Base-by-base conservation (phyloP, 257 asterid genomes). In the Solanum acaule region DNA sequence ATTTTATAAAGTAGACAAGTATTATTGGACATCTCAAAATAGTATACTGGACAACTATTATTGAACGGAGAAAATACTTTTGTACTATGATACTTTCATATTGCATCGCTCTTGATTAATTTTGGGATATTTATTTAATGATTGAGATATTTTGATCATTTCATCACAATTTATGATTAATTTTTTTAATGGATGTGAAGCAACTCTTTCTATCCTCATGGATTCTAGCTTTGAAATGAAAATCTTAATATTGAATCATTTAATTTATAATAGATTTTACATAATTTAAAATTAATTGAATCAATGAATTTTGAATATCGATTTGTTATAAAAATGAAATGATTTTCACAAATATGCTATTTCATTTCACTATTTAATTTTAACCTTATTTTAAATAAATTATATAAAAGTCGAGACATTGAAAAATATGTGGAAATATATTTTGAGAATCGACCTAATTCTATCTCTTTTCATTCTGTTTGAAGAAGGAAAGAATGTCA, bases 71-170 rank as follows among this genome's bases (percentile, higher is more conserved):
- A 5, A 6, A 46, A 6, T 46, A 13, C 56, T 46, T 46, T 46
- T 46, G 6, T 46, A 46, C 5, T 42, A 42, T 42, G 49, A 42
- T 13, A 46, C 56, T 46, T 46, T 46, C 18, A 46, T 46, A 46
- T 46, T 46, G 20, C 56, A 46, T 46, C 56, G 7, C 56, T 14
- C 56, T 14, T 4, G 56, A 46, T 42, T 42, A 42, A 42, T 42
- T 49, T 49, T 49, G 8, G 20, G 8, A 22, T 61, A 63, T 23
- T 16, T 65, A n/a, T 23, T 11, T 25, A 65, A 25, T 13, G 3
- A 0, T 65, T 3, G 4, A n/a, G 4, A 65, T 9, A 65, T 65
- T 10, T 25, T 0, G 3, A 25, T 25, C 18, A 2, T 65, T 2
- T 25, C 4, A n/a, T 65, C 9, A 4, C 1, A 10, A 65, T 65